Conservation (phyloP, 1,139 yeast genomes). For the Scheffersomyces illinoinensis region DNA sequence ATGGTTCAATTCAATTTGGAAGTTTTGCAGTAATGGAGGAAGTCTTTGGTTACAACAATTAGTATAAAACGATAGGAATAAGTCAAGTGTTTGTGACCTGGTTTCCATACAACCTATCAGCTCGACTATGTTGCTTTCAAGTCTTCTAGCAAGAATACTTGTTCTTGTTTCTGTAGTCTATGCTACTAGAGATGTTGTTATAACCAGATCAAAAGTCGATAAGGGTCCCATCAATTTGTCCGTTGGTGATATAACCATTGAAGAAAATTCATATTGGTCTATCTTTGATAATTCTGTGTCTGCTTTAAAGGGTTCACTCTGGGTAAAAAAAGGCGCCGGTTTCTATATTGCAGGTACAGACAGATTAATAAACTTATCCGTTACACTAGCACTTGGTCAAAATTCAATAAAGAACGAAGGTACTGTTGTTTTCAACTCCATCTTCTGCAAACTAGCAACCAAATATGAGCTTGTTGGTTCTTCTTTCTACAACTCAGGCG, state of each 20-base stretch:
- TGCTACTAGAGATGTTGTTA: background rate
- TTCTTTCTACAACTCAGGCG: slow-evolving; percentile 12
- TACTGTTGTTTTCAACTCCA: slow-evolving; percentile 10
- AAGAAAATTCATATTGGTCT: slow-evolving; percentile 31
- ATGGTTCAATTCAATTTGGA: too few species aligned
- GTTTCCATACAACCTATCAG: too few species aligned
- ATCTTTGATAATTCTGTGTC: slow-evolving; percentile 29
- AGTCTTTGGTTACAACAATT: too few species aligned
- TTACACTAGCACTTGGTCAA: slow-evolving; percentile 7
- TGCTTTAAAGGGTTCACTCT: slow-evolving; percentile 22
- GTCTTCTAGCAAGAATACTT: background rate
- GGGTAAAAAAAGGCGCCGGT: slow-evolving; percentile 24
- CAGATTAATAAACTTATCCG: slow-evolving; percentile 8
- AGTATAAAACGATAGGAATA: too few species aligned
- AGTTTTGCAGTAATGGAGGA: too few species aligned
- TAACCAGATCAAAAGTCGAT: slow-evolving; percentile 8
- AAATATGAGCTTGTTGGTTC: slow-evolving; percentile 8
- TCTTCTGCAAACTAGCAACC: slow-evolving; percentile 7
- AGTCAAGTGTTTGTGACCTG: too few species aligned
- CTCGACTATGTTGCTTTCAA: background rate
- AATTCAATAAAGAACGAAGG: slow-evolving; percentile 11
- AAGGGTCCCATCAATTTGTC: slow-evolving; percentile 4
- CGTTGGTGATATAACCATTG: slow-evolving; percentile 10
- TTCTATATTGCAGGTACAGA: slow-evolving; percentile 17
- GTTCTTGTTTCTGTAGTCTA: background rate